Evolutionary conservation across 352 stramenopile species (phyloP).

Genomic region (Pythium myriotylum): DNA sequence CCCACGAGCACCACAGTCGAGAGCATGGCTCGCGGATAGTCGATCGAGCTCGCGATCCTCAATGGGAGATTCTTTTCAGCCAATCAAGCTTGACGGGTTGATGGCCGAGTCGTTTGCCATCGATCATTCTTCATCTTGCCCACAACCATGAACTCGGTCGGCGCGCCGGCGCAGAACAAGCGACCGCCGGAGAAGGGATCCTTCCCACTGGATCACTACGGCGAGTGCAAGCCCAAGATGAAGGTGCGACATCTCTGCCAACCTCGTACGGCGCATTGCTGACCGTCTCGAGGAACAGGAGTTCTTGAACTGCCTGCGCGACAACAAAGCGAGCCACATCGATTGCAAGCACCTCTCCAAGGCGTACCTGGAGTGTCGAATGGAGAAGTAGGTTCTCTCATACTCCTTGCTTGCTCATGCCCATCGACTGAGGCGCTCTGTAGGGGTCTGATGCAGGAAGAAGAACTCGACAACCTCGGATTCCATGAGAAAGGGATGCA

Average conservation of each 20-base stretch:
- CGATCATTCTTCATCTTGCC: background rate
- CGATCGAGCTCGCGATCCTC: no score
- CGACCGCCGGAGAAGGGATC: conserved; percentile 88
- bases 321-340: conserved; percentile 84
- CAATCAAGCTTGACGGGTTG: no score
- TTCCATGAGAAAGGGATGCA: conserved; percentile 85
- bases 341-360: conserved; percentile 90
- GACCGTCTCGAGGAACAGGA: conserved; percentile 33
- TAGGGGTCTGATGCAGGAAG: conserved; percentile 82
- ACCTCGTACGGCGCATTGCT: no score
- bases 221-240: conserved; percentile 89
- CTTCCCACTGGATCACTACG: conserved; percentile 91
- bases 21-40: conserved; percentile 39
- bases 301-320: conserved; percentile 85
- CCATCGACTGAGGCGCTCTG: background rate
- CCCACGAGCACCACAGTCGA: conserved; percentile 60
- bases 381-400: conserved; percentile 76
- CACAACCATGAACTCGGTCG: conserved; percentile 74
- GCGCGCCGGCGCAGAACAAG: conserved; percentile 70
- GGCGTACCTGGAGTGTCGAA: conserved; percentile 87
- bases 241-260: conserved; percentile 62
- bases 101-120: background rate
- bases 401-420: no score
- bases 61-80: no score
- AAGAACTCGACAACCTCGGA: conserved; percentile 82